Percentiles rank a stretch among this genome's conserved stretches.
phyloP scores from a whole-genome alignment of 495 filamentous ascomycete species.

The Talaromyces proteolyticus region DNA sequence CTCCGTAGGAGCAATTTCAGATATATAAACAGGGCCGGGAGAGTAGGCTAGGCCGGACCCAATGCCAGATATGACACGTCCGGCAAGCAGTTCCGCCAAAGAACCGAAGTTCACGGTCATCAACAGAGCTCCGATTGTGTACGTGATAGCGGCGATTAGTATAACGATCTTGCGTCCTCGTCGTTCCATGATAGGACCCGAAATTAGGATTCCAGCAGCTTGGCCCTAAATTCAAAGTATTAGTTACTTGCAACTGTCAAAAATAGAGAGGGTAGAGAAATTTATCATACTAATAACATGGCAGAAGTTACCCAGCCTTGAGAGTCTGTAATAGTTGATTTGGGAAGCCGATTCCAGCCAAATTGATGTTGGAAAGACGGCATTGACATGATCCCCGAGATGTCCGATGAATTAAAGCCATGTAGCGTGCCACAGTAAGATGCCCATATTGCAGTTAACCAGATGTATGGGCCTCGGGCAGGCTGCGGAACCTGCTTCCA shows the following conservation, averaged over 20 bases:
- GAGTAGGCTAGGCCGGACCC: conserved; percentile 73
- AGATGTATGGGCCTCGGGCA: too few relatives aligned
- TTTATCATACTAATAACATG: conserved; percentile 16
- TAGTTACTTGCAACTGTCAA: too few relatives aligned
- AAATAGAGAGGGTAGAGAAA: too few relatives aligned
- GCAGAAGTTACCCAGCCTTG: conserved; percentile 18
- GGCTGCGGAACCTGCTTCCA: too few relatives aligned
- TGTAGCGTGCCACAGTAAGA: too few relatives aligned
- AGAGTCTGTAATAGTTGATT: conserved; percentile 10
- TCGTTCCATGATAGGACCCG: not conserved
- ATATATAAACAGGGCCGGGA: conserved; percentile 63
- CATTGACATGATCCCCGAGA: conserved; percentile 19
- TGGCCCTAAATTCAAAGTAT: too few relatives aligned
- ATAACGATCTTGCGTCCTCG: conserved; percentile 16
- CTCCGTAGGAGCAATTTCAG: conserved; percentile 42
- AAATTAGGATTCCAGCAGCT: not conserved
- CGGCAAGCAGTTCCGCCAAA: conserved; percentile 46
- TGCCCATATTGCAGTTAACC: too few relatives aligned
- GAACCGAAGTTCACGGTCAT: conserved; percentile 21
- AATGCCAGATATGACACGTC: conserved; percentile 65
- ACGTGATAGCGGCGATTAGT: conserved; percentile 12
- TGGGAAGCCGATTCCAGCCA: conserved; percentile 11
- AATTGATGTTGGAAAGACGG: conserved; percentile 15
- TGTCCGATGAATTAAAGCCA: conserved; percentile 22
- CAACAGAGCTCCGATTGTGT: conserved; percentile 15